Evolutionary conservation across 805 yeast species (phyloP).

Genomic region (Schwanniomyces vanrijiae): DNA sequence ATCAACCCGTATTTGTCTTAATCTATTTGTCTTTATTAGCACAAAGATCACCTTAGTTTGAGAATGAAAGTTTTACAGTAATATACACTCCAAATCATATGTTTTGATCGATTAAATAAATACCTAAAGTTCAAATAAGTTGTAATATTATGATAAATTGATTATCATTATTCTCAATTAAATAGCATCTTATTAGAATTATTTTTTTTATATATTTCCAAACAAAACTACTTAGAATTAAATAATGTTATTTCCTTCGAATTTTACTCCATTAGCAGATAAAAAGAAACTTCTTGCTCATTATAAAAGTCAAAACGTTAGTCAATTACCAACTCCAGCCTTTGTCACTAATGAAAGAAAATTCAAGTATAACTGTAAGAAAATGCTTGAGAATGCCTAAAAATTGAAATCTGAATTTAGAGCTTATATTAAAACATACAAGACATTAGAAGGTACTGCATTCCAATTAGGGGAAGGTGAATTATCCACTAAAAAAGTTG

Average conservation of each 20-base stretch:
- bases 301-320: slow-evolving; percentile 42
- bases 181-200: no score
- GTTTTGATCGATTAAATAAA: no score
- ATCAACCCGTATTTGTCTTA: no score
- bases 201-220: no score
- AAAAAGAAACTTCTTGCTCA: slow-evolving; percentile 17
- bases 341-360: slow-evolving; percentile 34
- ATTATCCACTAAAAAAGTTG: slow-evolving; percentile 46
- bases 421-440: slow-evolving; percentile 77
- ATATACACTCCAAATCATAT: no score
- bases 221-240: no score
- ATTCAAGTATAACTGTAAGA: slow-evolving; percentile 45
- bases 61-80: no score
- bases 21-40: no score
- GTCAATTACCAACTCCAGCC: slow-evolving; percentile 61
- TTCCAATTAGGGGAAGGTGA: slow-evolving; percentile 48
- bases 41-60: no score
- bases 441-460: slow-evolving; percentile 58
- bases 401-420: slow-evolving; percentile 49
- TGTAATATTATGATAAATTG: no score
- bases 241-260: slow-evolving; percentile 6
- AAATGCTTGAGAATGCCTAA: slow-evolving; percentile 48
- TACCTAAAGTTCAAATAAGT: no score
- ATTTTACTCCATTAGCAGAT: slow-evolving; percentile 17
- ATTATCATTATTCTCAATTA: no score